Percentiles rank a stretch among this genome's conserved stretches.
These are phyloP conservation scores for Lanmaoa rubissima DNA, from an alignment of 768 basidiomycete species.

Conservation along the genomic window DNA sequence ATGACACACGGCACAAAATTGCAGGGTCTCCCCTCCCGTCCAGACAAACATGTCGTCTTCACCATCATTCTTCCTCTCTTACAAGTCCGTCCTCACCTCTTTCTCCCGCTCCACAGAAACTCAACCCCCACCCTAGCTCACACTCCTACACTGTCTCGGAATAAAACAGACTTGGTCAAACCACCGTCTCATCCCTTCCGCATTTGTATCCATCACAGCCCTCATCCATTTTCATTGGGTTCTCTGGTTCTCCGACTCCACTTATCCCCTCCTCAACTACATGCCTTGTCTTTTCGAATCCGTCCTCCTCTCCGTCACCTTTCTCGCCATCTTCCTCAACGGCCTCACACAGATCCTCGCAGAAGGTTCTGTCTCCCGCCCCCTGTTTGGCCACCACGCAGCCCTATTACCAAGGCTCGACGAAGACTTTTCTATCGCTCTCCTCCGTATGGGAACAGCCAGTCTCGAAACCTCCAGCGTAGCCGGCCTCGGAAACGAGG, in stretches of 20 bases:
- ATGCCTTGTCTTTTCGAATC: conserved; percentile 74
- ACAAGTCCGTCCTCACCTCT: conserved; percentile 45
- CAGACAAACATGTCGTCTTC: conserved; percentile 71
- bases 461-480: conserved; percentile 74
- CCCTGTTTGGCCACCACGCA: conserved; percentile 52
- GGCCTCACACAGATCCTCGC: conserved; percentile 63
- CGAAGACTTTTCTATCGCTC: conserved; percentile 70
- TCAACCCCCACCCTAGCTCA: conserved; percentile 40
- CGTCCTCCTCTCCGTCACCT: conserved; percentile 51
- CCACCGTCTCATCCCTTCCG: conserved; percentile 72
- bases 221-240: conserved; percentile 69
- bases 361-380: conserved; percentile 54
- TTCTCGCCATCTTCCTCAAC: conserved; percentile 61
- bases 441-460: conserved; percentile 71
- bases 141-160: conserved; percentile 64
- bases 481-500: conserved; percentile 72
- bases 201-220: conserved; percentile 55
- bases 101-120: not conserved
- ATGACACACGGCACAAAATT: conserved; percentile 48
- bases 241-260: conserved; percentile 43
- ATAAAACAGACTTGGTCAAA: conserved; percentile 58
- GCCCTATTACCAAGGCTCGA: conserved; percentile 53
- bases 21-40: conserved; percentile 52
- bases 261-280: conserved; percentile 72
- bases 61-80: conserved; percentile 71